Evolutionary conservation across 495 filamentous ascomycete species (phyloP).

Genomic region (Oidiodendron maius): DNA sequence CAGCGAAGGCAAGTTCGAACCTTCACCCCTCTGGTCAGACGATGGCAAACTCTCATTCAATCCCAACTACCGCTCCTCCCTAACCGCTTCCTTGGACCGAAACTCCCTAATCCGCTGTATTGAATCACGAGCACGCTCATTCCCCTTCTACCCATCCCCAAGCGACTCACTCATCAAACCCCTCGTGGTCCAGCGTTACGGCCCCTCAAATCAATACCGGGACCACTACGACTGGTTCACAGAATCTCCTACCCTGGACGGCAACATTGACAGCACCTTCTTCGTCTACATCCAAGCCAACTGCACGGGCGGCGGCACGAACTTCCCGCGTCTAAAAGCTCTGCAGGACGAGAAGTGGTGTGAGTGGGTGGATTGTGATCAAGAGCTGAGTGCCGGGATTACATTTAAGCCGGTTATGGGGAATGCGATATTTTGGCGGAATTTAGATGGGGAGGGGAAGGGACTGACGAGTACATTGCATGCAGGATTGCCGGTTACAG

Average conservation of each 20-base stretch:
- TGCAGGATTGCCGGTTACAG: constrained; percentile 41
- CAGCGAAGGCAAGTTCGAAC: constrained; percentile 8
- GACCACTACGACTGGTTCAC: constrained; percentile 27
- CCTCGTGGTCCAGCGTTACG: constrained; percentile 13
- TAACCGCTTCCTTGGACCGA: not conserved
- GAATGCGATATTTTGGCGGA: constrained; percentile 51
- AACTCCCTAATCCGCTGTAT: not conserved
- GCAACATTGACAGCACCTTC: constrained; percentile 15
- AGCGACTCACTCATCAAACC: constrained; percentile 5
- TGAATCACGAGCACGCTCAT: constrained; percentile 1
- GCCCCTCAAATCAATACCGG: constrained; percentile 20
- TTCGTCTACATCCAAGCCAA: constrained; percentile 19
- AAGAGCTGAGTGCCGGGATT: constrained; percentile 35
- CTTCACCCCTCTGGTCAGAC: constrained; percentile 6
- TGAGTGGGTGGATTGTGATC: constrained; percentile 9
- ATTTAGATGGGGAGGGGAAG: constrained; percentile 39
- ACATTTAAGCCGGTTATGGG: constrained; percentile 44
- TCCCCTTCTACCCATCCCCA: constrained; percentile 1
- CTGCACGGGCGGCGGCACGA: constrained; percentile 21
- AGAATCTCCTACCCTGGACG: not conserved
- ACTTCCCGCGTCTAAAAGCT: constrained; percentile 14
- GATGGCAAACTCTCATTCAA: not conserved
- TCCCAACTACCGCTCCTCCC: constrained; percentile 9
- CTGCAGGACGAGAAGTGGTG: constrained; percentile 6
- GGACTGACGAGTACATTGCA: constrained; percentile 42